These are phyloP conservation scores for Candida insectorum DNA, from an alignment of 805 yeast genomes.

Conservation along the genomic window DNA sequence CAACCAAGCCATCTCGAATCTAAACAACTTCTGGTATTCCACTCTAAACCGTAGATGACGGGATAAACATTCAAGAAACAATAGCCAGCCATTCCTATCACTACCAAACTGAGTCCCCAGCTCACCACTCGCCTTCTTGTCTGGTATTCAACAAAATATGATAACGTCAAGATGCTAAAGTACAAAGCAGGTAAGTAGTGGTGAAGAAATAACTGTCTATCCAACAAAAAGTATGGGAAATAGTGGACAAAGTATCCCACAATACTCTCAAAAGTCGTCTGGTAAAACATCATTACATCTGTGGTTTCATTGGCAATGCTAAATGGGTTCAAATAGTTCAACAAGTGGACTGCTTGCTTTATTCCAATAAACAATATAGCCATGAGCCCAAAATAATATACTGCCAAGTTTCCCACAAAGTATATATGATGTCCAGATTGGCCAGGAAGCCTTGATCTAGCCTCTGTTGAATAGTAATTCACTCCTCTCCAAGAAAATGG, in stretches of 20 bases:
- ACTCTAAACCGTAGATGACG: conserved; percentile 43
- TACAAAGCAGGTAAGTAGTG: conserved; percentile 51
- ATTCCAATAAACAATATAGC: conserved; percentile 25
- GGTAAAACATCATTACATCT: conserved; percentile 15
- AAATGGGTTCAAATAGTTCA: conserved; percentile 32
- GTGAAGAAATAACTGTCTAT: conserved; percentile 39
- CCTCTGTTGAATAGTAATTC: conserved; percentile 47
- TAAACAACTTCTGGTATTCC: conserved; percentile 44
- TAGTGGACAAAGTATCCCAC: conserved; percentile 60
- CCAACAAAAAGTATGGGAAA: conserved; percentile 49
- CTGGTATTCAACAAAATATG: conserved; percentile 44
- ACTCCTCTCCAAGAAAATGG: conserved; percentile 57
- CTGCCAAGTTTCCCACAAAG: conserved; percentile 60
- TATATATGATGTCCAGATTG: conserved; percentile 40
- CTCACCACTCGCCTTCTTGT: conserved; percentile 21
- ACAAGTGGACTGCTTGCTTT: conserved; percentile 16
- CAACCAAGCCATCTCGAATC: conserved; percentile 35
- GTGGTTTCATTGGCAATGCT: conserved; percentile 12
- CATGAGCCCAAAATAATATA: conserved; percentile 47
- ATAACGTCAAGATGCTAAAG: conserved; percentile 43
- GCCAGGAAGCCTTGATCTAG: conserved; percentile 14
- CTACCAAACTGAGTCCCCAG: conserved; percentile 22
- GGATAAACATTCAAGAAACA: conserved; percentile 35
- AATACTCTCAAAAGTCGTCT: conserved; percentile 32
- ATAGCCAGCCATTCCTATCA: conserved; percentile 16